Conservation (phyloP, 2,329 filamentous ascomycete genomes). For the Zasmidium citrigriseum region DNA sequence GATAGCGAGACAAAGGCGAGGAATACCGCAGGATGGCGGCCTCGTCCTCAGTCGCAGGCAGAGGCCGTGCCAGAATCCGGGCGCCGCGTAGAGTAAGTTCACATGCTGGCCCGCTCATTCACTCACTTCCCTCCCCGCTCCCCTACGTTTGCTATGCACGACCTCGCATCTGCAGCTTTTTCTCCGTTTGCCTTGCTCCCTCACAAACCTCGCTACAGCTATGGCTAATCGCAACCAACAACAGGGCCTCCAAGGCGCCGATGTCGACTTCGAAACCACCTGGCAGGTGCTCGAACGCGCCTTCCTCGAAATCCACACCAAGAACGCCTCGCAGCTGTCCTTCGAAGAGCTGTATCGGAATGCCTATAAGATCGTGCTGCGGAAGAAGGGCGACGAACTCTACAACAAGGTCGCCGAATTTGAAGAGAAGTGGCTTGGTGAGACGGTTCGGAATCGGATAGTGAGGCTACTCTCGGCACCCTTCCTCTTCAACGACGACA, state of each 20-base stretch:
- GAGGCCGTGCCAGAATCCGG: conserved; percentile 64
- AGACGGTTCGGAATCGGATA: conserved; percentile 71
- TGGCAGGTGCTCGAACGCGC: conserved; percentile 79
- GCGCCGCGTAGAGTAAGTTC: conserved; percentile 66
- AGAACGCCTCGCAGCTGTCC: conserved; percentile 84
- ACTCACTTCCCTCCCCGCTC: background rate
- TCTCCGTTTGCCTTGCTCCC: conserved; percentile 38
- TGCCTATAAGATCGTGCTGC: conserved; percentile 89
- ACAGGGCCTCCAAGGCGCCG: conserved; percentile 62
- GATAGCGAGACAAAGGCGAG: background rate
- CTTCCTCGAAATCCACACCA: conserved; percentile 83
- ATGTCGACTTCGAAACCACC: conserved; percentile 78
- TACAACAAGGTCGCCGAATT: conserved; percentile 80
- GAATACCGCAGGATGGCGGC: background rate
- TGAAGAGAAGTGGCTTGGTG: conserved; percentile 77
- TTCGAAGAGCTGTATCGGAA: conserved; percentile 95
- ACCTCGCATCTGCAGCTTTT: background rate
- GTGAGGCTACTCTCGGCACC: conserved; percentile 69
- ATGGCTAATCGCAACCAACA: background rate
- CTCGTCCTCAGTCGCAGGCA: conserved; percentile 50
- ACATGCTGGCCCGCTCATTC: background rate
- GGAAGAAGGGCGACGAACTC: conserved; percentile 78
- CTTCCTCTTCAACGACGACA: conserved; percentile 55
- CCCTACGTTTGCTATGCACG: background rate
- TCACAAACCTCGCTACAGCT: conserved; percentile 45